A percentile compares a stretch with the other conserved stretches of the same genome.
These are phyloP conservation scores for Acanthamoeba sp. DNA, from an alignment of 208 protist species.

Conservation along the genomic window DNA sequence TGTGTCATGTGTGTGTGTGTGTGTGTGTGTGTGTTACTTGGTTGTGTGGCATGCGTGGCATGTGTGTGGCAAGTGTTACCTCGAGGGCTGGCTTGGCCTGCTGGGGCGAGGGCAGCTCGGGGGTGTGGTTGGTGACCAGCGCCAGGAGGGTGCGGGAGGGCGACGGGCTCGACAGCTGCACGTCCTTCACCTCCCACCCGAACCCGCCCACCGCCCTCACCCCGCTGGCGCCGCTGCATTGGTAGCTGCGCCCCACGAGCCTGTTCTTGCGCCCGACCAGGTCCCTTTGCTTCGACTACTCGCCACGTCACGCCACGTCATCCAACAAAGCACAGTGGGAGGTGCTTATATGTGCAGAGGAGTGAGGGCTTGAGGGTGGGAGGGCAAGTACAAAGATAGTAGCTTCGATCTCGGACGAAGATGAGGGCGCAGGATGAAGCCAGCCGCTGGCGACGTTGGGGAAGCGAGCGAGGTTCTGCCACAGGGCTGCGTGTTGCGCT, in stretches of 20 bases:
- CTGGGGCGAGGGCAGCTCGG: constrained; percentile 14
- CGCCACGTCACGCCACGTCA: background rate
- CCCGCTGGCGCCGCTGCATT: background rate
- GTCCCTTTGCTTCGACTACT: constrained; percentile 40
- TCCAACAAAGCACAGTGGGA: background rate
- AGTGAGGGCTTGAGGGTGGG: too few relatives aligned
- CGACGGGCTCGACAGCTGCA: background rate
- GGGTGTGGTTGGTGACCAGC: constrained; percentile 45
- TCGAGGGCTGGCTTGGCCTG: constrained; percentile 35
- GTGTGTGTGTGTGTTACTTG: too few relatives aligned
- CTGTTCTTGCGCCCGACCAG: constrained; percentile 22
- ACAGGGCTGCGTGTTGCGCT: background rate
- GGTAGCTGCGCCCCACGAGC: background rate
- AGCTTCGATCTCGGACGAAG: background rate
- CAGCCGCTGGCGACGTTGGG: background rate
- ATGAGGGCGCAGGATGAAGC: background rate
- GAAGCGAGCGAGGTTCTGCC: background rate
- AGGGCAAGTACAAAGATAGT: constrained; percentile 20
- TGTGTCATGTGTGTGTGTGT: too few relatives aligned
- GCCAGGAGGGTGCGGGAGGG: background rate
- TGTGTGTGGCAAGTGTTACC: background rate
- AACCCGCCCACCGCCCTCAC: constrained; percentile 14
- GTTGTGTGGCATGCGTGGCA: background rate
- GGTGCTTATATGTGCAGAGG: background rate
- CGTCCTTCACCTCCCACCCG: constrained; percentile 53